These are phyloP conservation scores for Cystofilobasidium capitatum DNA, from an alignment of 768 basidiomycete genomes.

Conservation along the genomic window DNA sequence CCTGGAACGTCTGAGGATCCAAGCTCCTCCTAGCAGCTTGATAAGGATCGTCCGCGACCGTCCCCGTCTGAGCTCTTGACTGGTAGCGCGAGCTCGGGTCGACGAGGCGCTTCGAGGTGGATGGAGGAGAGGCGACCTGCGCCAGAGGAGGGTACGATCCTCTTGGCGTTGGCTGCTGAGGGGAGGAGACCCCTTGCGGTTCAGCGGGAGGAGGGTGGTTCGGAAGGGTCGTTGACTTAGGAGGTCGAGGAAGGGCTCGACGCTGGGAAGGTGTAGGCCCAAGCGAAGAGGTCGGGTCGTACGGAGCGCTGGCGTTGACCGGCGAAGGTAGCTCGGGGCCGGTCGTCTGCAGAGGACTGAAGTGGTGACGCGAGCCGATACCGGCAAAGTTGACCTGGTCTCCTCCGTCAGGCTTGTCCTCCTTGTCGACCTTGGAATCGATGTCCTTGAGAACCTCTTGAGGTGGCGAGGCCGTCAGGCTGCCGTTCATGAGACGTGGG, in stretches of 20 bases:
- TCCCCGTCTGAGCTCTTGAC: background rate
- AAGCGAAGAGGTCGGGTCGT: background rate
- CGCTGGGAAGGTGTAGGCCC: background rate
- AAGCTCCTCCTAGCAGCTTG: constrained; percentile 6
- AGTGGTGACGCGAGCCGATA: constrained; percentile 22
- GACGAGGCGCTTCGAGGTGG: background rate
- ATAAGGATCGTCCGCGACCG: constrained; percentile 1
- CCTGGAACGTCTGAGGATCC: background rate
- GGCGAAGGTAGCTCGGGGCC: background rate
- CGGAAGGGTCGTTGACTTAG: background rate
- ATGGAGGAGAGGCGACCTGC: background rate
- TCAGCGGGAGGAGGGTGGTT: constrained; percentile 1
- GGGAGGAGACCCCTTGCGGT: background rate
- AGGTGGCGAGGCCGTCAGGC: background rate
- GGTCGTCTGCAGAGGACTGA: constrained; percentile 7
- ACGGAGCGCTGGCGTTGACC: background rate
- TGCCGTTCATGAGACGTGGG: background rate
- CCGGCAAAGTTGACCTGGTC: constrained; percentile 16
- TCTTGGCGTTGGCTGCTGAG: background rate
- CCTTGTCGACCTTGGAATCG: background rate
- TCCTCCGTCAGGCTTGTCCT: background rate
- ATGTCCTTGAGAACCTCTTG: background rate
- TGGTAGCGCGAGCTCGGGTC: background rate
- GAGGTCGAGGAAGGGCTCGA: constrained; percentile 21
- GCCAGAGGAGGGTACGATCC: constrained; percentile 2